Percentiles rank a stretch among this genome's conserved stretches.
These are phyloP conservation scores for Trapa incisa DNA, from an alignment of 345 rosid species.

Conservation along the genomic window DNA sequence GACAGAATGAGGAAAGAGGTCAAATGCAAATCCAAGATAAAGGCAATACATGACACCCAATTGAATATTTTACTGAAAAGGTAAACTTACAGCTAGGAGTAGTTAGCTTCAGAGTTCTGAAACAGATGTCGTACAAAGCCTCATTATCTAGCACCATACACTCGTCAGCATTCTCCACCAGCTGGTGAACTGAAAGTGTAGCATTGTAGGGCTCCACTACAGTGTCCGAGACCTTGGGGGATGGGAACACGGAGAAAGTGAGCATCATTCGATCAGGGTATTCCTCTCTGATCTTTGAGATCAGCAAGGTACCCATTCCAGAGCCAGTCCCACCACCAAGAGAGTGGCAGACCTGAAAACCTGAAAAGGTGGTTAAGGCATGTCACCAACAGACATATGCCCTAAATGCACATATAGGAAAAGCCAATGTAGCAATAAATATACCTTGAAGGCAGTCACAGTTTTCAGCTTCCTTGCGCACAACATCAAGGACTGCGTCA, in stretches of 20 bases:
- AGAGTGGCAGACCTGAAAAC: slow-evolving; percentile 5
- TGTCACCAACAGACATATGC: neutral
- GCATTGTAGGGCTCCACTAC: slow-evolving; percentile 3
- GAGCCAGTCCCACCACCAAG: slow-evolving; percentile 3
- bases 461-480: slow-evolving; percentile 3
- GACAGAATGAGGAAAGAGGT: too few relatives aligned
- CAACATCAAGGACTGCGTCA: neutral
- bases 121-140: slow-evolving; percentile 1
- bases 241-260: slow-evolving; percentile 2
- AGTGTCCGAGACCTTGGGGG: slow-evolving; percentile 3
- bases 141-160: slow-evolving; percentile 2
- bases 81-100: slow-evolving; percentile 4
- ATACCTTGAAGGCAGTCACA: slow-evolving; percentile 4
- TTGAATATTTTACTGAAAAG: neutral
- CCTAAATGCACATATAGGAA: neutral
- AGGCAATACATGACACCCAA: neutral
- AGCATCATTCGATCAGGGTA: slow-evolving; percentile 2
- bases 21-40: neutral
- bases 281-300: neutral
- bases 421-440: neutral
- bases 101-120: slow-evolving; percentile 2
- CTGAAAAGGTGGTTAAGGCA: neutral
- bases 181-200: slow-evolving; percentile 1
- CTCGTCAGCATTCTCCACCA: slow-evolving; percentile 4
- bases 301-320: slow-evolving; percentile 4